Conservation (phyloP, 306 rosid species). For the Oemleria cerasiformis region DNA sequence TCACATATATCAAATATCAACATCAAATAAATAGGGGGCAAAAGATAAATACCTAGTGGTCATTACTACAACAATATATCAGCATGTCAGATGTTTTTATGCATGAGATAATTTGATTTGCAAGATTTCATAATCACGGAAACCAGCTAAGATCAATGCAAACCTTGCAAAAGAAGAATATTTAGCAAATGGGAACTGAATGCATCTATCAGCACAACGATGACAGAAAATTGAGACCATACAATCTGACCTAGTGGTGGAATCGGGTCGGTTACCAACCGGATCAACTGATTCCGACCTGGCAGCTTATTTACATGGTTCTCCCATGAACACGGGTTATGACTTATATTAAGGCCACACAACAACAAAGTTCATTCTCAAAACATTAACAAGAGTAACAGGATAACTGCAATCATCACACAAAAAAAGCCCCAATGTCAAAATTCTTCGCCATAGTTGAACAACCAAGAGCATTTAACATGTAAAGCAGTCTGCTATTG, state of each 20-base stretch:
- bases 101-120: not conserved
- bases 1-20: not conserved
- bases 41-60: not conserved
- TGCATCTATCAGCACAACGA: not conserved
- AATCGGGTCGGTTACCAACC: no score
- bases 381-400: not conserved
- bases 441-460: not conserved
- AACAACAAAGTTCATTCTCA: not conserved
- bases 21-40: not conserved
- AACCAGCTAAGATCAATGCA: not conserved
- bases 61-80: not conserved
- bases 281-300: no score
- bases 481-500: no score
- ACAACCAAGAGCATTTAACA: not conserved
- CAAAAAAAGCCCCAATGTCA: not conserved
- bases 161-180: not conserved
- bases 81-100: not conserved
- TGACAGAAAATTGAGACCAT: not conserved
- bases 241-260: not conserved
- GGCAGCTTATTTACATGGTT: not conserved
- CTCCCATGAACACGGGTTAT: not conserved
- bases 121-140: slow-evolving; percentile 1
- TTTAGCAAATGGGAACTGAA: not conserved
- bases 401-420: not conserved
- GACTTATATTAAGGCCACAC: not conserved